These are phyloP conservation scores for Spergularia azorica DNA, from an alignment of 179 eudicot genomes.

Conservation along the genomic window DNA sequence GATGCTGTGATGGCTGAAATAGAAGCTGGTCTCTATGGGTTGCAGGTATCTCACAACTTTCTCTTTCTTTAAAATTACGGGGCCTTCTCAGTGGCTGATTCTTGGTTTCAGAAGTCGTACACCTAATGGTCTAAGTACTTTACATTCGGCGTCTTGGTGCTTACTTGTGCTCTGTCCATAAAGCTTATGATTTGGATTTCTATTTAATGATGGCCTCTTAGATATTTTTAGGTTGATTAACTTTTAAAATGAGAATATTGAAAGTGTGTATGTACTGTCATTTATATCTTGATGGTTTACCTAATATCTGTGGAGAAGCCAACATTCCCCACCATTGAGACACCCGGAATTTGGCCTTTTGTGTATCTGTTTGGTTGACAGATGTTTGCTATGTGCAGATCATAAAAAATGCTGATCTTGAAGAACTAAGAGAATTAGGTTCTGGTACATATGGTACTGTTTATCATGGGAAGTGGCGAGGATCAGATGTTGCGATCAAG, in stretches of 20 bases:
- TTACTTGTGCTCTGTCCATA: not conserved
- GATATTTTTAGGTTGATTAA: not conserved
- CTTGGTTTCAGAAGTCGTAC: conserved; percentile 1
- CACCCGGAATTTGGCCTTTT: conserved; percentile 12
- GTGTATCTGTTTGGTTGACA: conserved; percentile 21
- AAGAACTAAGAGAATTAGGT: conserved; percentile 83
- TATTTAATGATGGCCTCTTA: not conserved
- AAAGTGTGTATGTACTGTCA: not conserved
- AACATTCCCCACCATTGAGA: not conserved
- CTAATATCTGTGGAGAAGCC: not conserved
- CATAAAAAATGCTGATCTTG: conserved; percentile 86
- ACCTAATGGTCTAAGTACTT: not conserved
- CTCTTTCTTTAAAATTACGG: not conserved
- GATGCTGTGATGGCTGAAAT: conserved; percentile 84
- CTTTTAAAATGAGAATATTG: not conserved
- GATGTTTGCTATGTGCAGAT: conserved; percentile 54
- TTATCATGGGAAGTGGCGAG: conserved; percentile 93
- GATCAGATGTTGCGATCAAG: conserved; percentile 91
- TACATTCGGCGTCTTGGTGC: not conserved
- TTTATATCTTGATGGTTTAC: not conserved
- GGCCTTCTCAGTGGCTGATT: not conserved
- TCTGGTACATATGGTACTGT: conserved; percentile 96
- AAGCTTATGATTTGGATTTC: not conserved
- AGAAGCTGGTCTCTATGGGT: conserved; percentile 85
- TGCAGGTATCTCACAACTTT: conserved; percentile 54